A percentile compares a stretch with the other conserved stretches of the same genome.
Evolutionary conservation across 176 grass and related monocot genomes (phyloP).

Genomic region (Puccinellia tenuiflora): DNA sequence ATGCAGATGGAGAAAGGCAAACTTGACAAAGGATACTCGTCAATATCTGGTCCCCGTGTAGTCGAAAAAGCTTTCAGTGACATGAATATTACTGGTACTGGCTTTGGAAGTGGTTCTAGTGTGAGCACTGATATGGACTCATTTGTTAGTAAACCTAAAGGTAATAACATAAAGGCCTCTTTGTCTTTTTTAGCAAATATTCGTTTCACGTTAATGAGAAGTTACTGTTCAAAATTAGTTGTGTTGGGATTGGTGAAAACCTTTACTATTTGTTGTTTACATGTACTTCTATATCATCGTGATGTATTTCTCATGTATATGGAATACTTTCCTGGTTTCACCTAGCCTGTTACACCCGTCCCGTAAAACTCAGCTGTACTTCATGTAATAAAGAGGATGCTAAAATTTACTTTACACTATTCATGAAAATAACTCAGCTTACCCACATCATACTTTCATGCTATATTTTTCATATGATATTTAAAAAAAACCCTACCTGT

Average conservation of each 20-base stretch:
- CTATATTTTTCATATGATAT: neutral
- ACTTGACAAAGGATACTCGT: slow-evolving; percentile 73
- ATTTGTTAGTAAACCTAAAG: slow-evolving; percentile 66
- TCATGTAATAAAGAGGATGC: neutral
- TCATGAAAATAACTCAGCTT: neutral
- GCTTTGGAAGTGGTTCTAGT: slow-evolving; percentile 69
- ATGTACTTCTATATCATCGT: neutral
- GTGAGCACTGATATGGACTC: slow-evolving; percentile 54
- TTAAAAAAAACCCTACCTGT: neutral
- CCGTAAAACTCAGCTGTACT: neutral
- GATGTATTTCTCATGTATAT: neutral
- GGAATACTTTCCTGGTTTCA: neutral
- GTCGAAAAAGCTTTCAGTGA: slow-evolving; percentile 56
- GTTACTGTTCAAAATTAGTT: neutral
- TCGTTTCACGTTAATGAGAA: neutral
- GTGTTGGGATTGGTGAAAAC: neutral
- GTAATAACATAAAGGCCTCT: neutral
- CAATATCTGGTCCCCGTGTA: slow-evolving; percentile 63
- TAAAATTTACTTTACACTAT: neutral
- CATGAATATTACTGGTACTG: slow-evolving; percentile 62
- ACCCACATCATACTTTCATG: neutral
- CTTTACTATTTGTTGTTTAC: neutral
- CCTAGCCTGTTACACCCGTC: neutral
- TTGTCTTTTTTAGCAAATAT: neutral
- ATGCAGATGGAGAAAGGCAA: slow-evolving; percentile 74